A percentile compares a stretch with the other conserved stretches of the same genome.
Evolutionary conservation across 345 rosid species (phyloP).

Genomic region (Excoecaria agallocha): DNA sequence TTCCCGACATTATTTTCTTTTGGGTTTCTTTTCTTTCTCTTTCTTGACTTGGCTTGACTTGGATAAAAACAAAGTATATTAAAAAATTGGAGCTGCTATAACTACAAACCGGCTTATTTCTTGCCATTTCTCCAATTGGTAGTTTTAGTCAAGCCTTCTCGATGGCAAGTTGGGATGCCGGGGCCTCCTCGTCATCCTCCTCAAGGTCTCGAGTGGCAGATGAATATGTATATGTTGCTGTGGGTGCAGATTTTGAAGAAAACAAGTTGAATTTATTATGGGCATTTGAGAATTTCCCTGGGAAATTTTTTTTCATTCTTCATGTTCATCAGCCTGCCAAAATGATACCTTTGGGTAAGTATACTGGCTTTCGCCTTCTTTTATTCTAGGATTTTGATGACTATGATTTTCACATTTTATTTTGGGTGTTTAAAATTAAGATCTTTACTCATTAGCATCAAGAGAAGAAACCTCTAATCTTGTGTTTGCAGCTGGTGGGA

Average conservation of each 20-base stretch:
- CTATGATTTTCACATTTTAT: neutral
- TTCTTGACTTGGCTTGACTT: neutral
- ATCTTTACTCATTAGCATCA: neutral
- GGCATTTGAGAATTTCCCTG: constrained; percentile 47
- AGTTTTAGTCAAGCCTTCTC: neutral
- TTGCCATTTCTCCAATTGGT: neutral
- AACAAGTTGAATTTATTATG: constrained; percentile 50
- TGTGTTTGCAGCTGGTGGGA: constrained; percentile 13
- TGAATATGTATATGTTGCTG: constrained; percentile 55
- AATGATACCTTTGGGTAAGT: constrained; percentile 12
- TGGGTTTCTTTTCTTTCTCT: neutral
- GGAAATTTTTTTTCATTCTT: constrained; percentile 39
- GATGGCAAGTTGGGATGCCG: constrained; percentile 5
- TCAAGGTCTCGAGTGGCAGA: constrained; percentile 25
- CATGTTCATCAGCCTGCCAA: constrained; percentile 35
- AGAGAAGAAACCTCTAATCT: neutral
- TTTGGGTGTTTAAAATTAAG: neutral
- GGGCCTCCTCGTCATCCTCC: neutral
- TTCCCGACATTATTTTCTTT: too few species aligned
- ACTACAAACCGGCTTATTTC: neutral
- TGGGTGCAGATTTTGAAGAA: constrained; percentile 47
- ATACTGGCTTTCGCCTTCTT: neutral
- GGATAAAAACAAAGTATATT: neutral
- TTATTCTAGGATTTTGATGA: neutral
- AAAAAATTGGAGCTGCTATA: neutral